These are phyloP conservation scores for Gillenia trifoliata DNA, from an alignment of 306 rosid genomes.

Conservation along the genomic window DNA sequence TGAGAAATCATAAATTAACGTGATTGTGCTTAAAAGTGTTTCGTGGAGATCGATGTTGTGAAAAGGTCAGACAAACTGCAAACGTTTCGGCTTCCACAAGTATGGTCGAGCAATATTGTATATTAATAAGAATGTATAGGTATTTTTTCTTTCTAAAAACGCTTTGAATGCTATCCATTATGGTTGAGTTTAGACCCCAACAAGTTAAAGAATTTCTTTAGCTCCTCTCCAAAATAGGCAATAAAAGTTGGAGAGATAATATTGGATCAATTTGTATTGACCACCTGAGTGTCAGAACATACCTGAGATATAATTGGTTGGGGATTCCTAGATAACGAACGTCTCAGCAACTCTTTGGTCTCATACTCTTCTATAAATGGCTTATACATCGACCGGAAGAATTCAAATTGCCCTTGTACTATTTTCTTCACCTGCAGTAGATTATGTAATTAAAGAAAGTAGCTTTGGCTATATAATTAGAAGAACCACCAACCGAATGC, in stretches of 20 bases:
- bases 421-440: slow-evolving; percentile 73
- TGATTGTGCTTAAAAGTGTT: neutral
- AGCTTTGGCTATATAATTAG: neutral
- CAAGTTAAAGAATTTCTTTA: neutral
- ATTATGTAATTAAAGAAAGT: neutral
- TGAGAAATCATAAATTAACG: neutral
- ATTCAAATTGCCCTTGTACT: slow-evolving; percentile 66
- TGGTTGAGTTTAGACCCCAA: neutral
- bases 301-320: slow-evolving; percentile 68
- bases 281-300: slow-evolving; percentile 5
- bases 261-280: neutral
- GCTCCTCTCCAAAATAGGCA: neutral
- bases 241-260: neutral
- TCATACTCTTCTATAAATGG: slow-evolving; percentile 74
- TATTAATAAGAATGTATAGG: neutral
- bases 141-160: neutral
- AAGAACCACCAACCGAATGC: neutral
- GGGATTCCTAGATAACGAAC: slow-evolving; percentile 34
- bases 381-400: slow-evolving; percentile 66
- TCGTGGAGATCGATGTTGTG: too few species aligned
- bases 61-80: too few species aligned
- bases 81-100: neutral
- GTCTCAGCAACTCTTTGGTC: slow-evolving; percentile 56
- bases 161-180: neutral
- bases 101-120: neutral